phyloP scores from a whole-genome alignment of 2,329 filamentous ascomycete species.

The Davidsoniella virescens region DNA sequence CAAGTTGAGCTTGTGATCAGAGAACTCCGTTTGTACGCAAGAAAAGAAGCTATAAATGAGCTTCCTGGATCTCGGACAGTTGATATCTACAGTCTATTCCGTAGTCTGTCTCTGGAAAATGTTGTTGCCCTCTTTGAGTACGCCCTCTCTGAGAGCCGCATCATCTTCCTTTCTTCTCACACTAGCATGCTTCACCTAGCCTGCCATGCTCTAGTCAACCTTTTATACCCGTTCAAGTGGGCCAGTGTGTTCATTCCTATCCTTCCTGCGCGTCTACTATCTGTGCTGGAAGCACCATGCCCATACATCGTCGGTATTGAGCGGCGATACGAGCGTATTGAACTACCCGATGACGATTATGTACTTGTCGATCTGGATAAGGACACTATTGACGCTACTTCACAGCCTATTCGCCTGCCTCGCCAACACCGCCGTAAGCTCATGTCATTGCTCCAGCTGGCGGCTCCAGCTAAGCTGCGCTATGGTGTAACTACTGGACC shows the following conservation, averaged over 20 bases:
- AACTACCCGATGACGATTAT: constrained; percentile 87
- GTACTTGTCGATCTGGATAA: constrained; percentile 87
- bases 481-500: constrained; percentile 79
- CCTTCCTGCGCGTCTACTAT: constrained; percentile 70
- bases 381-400: constrained; percentile 74
- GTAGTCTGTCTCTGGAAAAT: constrained; percentile 78
- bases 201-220: constrained; percentile 66
- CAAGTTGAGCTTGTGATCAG: constrained; percentile 85
- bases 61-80: constrained; percentile 79
- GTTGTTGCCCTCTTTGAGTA: constrained; percentile 89
- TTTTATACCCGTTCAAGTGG: constrained; percentile 87
- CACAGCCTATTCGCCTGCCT: constrained; percentile 61
- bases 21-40: constrained; percentile 78
- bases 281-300: constrained; percentile 84
- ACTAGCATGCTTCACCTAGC: constrained; percentile 92
- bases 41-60: constrained; percentile 86
- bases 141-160: constrained; percentile 78
- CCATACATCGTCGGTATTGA: constrained; percentile 96
- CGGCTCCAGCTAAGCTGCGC: constrained; percentile 75
- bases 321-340: constrained; percentile 69
- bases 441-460: constrained; percentile 69
- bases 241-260: constrained; percentile 87
- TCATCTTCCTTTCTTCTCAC: constrained; percentile 90
- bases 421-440: constrained; percentile 84
- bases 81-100: constrained; percentile 85